Conservation (phyloP, 768 basidiomycete species). For the Lactifluus echinatus region DNA sequence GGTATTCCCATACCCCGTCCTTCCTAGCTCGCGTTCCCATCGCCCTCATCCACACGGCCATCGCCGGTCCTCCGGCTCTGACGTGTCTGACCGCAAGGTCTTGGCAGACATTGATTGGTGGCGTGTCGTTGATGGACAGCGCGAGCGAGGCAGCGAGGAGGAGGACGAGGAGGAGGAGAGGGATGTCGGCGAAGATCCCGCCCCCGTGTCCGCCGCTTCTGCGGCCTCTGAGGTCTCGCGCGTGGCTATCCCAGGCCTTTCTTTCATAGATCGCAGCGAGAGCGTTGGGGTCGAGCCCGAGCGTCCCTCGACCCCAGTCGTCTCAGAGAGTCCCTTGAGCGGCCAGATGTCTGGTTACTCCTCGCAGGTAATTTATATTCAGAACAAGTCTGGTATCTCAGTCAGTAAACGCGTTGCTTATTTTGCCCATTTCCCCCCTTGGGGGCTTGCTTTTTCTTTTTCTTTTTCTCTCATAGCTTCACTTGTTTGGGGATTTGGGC, state of each 20-base stretch:
- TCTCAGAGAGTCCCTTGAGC: background rate
- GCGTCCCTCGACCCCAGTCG: constrained; percentile 37
- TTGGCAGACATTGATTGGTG: constrained; percentile 87
- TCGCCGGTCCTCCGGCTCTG: constrained; percentile 62
- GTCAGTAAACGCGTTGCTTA: background rate
- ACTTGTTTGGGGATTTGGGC: background rate
- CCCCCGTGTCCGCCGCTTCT: background rate
- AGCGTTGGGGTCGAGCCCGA: constrained; percentile 30
- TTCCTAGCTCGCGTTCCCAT: constrained; percentile 29
- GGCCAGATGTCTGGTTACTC: constrained; percentile 29
- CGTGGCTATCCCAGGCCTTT: background rate
- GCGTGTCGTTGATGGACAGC: constrained; percentile 69
- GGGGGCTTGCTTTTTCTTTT: background rate
- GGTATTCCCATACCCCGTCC: constrained; percentile 51
- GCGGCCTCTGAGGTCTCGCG: background rate
- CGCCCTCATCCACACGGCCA: constrained; percentile 26
- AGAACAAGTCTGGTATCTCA: too few species aligned
- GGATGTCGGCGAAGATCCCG: constrained; percentile 12
- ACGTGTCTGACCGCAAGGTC: constrained; percentile 55
- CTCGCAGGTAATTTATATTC: constrained; percentile 8
- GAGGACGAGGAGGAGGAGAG: constrained; percentile 26
- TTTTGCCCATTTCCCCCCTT: background rate
- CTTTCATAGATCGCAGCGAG: constrained; percentile 25
- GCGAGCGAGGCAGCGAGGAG: constrained; percentile 39
- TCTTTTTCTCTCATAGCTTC: background rate